These are phyloP conservation scores for Solanum stenotomum DNA, from an alignment of 257 asterid genomes.

Conservation along the genomic window DNA sequence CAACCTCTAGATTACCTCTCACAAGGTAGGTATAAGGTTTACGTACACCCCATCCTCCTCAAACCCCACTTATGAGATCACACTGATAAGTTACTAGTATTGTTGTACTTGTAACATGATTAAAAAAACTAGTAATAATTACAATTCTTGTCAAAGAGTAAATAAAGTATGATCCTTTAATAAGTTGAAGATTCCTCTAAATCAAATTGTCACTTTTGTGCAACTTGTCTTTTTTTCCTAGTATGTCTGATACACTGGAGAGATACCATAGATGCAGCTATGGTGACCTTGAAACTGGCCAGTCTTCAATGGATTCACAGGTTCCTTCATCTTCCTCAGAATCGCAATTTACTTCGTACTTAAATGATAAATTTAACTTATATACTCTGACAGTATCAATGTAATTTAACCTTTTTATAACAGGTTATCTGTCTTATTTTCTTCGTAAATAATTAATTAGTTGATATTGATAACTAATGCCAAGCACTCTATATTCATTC, in stretches of 20 bases:
- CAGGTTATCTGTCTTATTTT: background rate
- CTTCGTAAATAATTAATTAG: background rate
- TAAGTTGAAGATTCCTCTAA: background rate
- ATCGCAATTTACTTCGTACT: background rate
- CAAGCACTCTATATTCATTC: background rate
- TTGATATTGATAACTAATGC: background rate
- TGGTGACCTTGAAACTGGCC: background rate
- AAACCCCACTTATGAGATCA: background rate
- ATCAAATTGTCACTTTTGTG: background rate
- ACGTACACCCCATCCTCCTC: fast-evolving
- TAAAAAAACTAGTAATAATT: background rate
- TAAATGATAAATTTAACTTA: background rate
- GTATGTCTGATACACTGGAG: constrained; percentile 3
- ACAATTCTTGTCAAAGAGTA: background rate
- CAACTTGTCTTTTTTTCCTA: background rate
- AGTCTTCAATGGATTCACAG: constrained; percentile 4
- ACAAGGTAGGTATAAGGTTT: too few species aligned
- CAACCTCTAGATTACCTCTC: background rate
- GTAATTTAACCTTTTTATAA: background rate
- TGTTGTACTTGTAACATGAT: background rate
- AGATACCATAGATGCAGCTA: constrained; percentile 7
- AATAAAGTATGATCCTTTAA: background rate
- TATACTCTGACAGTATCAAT: background rate
- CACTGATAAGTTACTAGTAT: background rate
- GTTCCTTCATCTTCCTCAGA: background rate